Evolutionary conservation across 768 basidiomycete genomes (phyloP), one percentile per base, ranked within the genome.

Genomic region (Rhodosporidiobolus sp.): DNA sequence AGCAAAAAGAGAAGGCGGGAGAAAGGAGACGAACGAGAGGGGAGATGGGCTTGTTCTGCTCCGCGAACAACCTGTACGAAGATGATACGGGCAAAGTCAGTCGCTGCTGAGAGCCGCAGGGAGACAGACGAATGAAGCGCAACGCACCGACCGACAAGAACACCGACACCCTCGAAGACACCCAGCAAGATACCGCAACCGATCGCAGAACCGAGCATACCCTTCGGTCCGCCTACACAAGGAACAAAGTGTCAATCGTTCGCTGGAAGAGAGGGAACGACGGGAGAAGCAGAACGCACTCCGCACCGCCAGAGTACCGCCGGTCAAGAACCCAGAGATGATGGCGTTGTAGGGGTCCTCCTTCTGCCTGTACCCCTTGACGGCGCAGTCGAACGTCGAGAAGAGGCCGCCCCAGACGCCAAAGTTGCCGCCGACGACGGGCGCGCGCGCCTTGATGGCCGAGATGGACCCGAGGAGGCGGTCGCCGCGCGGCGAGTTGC

Each of bases 401-500:
- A 99, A 99, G 88, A 99, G 90, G 76, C 95, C 96, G 80, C 95
- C 83, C 83, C 83, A 83, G 35, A 84, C 79, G 59, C 83, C 83
- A 61, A 79, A 80, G 74, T 97, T 95, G 38, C 95, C 96, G 61
- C 96, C 96, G 19, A 94, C 93, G 35, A 99, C 96, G 7, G 96
- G 96, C 72, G 96, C 95, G 67, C 96, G 87, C 32, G 96, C 94
- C 85, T 98, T 98, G 84, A 98, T 92, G 48, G 93, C 93, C 48
- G 94, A 93, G 70, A 97, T 84, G 49, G 95, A 94, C 54, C 95
- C 95, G 61, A 93, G 87, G 64, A 95, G 85, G 57, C 94, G 90
- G 82, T 98, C 96, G 28, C 96, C 96, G 91, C 91, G 85, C 68
- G 95, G 95, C 71, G 93, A 95, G 83, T 97, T 98, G 78, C 95